Percentiles rank a stretch among this genome's conserved stretches.
phyloP scores from a whole-genome alignment of 768 basidiomycete genomes.

The Agaricus sinodeliciosus region DNA sequence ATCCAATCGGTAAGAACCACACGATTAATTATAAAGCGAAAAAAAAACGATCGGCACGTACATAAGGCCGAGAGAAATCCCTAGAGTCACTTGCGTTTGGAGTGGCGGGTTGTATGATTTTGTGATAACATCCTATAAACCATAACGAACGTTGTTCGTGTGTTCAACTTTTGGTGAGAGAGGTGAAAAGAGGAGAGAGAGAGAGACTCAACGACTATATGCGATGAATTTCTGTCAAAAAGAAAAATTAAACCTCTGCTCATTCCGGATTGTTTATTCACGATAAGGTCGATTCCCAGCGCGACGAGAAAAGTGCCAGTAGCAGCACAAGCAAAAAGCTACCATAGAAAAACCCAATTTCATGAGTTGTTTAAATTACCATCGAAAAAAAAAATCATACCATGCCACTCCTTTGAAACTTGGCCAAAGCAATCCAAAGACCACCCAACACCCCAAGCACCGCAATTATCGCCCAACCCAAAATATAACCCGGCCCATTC shows the following conservation, averaged over 20 bases:
- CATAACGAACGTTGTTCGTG: background rate
- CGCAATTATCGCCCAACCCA: constrained; percentile 51
- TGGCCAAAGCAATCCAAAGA: constrained; percentile 30
- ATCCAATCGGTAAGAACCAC: too few relatives aligned
- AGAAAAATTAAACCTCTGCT: constrained; percentile 57
- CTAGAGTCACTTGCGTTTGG: constrained; percentile 44
- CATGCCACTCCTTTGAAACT: constrained; percentile 38
- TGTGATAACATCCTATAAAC: constrained; percentile 38
- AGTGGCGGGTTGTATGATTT: constrained; percentile 45
- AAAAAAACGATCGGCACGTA: too few relatives aligned
- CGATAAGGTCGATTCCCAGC: constrained; percentile 49
- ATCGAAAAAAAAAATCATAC: constrained; percentile 29
- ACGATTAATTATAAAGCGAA: too few relatives aligned
- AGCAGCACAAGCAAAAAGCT: constrained; percentile 48
- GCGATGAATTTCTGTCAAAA: constrained; percentile 55
- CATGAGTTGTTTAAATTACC: background rate
- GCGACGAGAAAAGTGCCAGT: constrained; percentile 53
- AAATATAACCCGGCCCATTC: constrained; percentile 21
- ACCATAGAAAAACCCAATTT: background rate
- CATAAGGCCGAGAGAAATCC: constrained; percentile 48
- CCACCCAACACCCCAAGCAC: constrained; percentile 36
- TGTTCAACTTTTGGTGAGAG: background rate
- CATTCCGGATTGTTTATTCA: constrained; percentile 56
- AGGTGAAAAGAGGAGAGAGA: background rate
- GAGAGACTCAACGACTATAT: constrained; percentile 37